Evolutionary conservation across 2,329 filamentous ascomycete species (phyloP), one percentile per base, ranked within the genome.

Genomic region (Coniochaeta sp.): DNA sequence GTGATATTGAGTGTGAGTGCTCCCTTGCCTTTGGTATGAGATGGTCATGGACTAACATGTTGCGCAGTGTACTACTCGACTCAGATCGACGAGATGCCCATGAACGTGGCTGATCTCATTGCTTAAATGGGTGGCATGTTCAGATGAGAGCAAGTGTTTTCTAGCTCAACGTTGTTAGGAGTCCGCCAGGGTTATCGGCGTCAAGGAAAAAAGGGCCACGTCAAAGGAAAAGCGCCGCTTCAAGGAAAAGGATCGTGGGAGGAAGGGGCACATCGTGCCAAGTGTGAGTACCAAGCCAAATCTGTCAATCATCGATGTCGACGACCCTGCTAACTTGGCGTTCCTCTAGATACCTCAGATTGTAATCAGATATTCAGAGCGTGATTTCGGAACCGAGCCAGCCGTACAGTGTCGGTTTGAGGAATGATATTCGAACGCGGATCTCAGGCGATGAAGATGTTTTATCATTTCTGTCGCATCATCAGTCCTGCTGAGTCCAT

Each of bases 41-140:
- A 36, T 19, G 4, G 26, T 36, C 17, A n/a, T 17, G n/a, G 9
- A 22, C 30, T 56, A n/a, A 56, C 54, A 14, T 34, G 17, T 14
- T 42, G 59, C 55, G 57, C 64, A 91, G 88, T 96, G 70, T 96
- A 96, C 79, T 96, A 96, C 77, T 96, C 91, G 17, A 96, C 93
- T 55, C 93, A 97, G 79, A 96, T 97, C 67, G 93, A 97, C 69
- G 93, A 97, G 80, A 97, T 97, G 93, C 93, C 93, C 19, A 97
- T 97, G 93, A 97, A 97, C 71, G 91, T 91, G 72, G 85, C 83
- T 68, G 82, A 84, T 66, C 78, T 86, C 30, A 82, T 82, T 61
- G 73, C 81, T 38, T 84, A 77, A 32, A 38, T 5, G 34, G 34
- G 26, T 32, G n/a, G 14, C 12, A 14, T 36, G 14, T 26, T 19